phyloP scores from a whole-genome alignment of 148 eudicot genomes.

The Nyssa sinensis region DNA sequence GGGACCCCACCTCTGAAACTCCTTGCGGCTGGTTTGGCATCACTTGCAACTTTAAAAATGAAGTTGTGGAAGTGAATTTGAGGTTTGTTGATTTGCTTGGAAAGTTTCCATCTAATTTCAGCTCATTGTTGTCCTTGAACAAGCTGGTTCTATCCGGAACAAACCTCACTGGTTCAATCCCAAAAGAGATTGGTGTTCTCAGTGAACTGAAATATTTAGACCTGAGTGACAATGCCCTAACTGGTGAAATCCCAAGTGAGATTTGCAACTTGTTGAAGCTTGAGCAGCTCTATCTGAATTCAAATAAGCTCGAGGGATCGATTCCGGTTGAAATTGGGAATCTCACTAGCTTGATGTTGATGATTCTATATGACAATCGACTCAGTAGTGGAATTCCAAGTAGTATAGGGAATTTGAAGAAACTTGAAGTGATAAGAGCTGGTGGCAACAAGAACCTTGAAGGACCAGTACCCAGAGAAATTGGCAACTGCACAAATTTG shows the following conservation, averaged over 20 bases:
- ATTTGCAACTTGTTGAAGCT: slow-evolving; percentile 46
- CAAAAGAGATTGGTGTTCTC: slow-evolving; percentile 47
- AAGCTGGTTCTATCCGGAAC: slow-evolving; percentile 56
- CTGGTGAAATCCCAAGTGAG: slow-evolving; percentile 69
- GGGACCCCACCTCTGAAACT: slow-evolving; percentile 51
- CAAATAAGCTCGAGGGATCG: slow-evolving; percentile 61
- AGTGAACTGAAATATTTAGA: slow-evolving; percentile 45
- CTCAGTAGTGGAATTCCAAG: slow-evolving; percentile 69
- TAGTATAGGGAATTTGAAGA: slow-evolving; percentile 58
- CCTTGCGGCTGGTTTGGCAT: slow-evolving; percentile 79
- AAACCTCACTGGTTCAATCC: slow-evolving; percentile 71
- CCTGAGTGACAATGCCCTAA: slow-evolving; percentile 69
- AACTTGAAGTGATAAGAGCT: slow-evolving; percentile 57
- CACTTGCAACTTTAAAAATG: slow-evolving; percentile 48
- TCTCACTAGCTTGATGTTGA: slow-evolving; percentile 44
- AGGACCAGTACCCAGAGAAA: slow-evolving; percentile 65
- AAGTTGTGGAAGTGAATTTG: slow-evolving; percentile 59
- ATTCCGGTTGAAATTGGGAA: slow-evolving; percentile 63
- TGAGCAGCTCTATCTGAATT: slow-evolving; percentile 58
- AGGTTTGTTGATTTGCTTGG: slow-evolving; percentile 69
- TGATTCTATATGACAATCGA: slow-evolving; percentile 72
- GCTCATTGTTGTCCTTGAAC: slow-evolving; percentile 42
- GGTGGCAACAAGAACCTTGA: slow-evolving; percentile 87
- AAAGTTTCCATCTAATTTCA: slow-evolving; percentile 48
- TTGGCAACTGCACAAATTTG: slow-evolving; percentile 68